A percentile compares a stretch with the other conserved stretches of the same genome.
Conservation (phyloP, 352 stramenopile genomes). For the Thalassiosira delicatula region DNA sequence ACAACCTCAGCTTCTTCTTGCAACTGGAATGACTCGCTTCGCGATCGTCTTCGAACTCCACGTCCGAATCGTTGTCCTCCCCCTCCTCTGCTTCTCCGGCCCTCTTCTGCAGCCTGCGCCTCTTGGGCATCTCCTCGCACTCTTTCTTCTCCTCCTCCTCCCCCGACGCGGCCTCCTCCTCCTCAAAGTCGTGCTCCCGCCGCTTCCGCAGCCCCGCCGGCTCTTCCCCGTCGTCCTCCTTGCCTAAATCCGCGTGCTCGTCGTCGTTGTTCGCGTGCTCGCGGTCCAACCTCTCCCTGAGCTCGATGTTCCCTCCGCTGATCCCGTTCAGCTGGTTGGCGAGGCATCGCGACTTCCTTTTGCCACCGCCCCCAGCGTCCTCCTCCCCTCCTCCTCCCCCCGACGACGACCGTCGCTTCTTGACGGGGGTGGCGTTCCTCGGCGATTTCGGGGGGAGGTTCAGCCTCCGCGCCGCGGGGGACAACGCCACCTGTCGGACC, state of each 20-base stretch:
- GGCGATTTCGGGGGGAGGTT: constrained; percentile 37
- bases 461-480: background rate
- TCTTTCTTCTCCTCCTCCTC: background rate
- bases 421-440: constrained; percentile 29
- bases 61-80: constrained; percentile 27
- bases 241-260: constrained; percentile 16
- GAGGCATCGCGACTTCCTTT: too few relatives aligned
- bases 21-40: background rate
- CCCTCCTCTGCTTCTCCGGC: background rate
- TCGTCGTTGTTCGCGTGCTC: background rate
- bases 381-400: background rate
- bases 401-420: constrained; percentile 23
- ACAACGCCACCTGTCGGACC: background rate
- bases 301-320: constrained; percentile 14
- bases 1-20: constrained; percentile 48
- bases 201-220: background rate
- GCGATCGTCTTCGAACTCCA: constrained; percentile 40
- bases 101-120: constrained; percentile 39
- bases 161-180: too few relatives aligned
- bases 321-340: constrained; percentile 18
- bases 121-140: constrained; percentile 17
- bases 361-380: too few relatives aligned
- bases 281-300: background rate
- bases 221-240: constrained; percentile 21
- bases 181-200: background rate